Base-by-base conservation (phyloP, 495 filamentous ascomycete genomes). In the Emericellopsis terricola region DNA sequence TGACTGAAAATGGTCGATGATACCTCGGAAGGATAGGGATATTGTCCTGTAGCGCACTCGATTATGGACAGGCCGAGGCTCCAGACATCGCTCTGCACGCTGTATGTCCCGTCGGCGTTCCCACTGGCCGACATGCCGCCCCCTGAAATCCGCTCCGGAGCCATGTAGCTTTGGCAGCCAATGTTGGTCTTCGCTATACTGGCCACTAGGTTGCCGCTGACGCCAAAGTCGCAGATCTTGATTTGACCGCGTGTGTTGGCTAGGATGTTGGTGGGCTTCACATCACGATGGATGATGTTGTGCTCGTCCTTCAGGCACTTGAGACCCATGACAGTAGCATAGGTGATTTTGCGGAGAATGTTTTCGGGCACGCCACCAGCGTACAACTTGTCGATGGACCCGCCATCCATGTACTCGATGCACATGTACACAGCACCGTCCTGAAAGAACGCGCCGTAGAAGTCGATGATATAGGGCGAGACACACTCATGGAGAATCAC, bases 181-280 rank as follows among this genome's bases (percentile, higher is more conserved):
- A 99, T 99, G 50, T 99, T 99, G 15, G 89, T 99, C 56, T 93
- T 94, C 15, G 89, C 89, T 42, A 96, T 94, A 57, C 83, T 92
- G 3, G 89, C 86, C 15, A 99, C 89, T 9, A 99, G 57, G 46
- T 99, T 99, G 23, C 89, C 89, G 33, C 81, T 89, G 8, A 99
- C 89, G 45, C 89, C 89, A 49, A 99, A 99, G 55, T 99, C 89
- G 56, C 89, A 99, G 32, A 99, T 92, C 55, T 99, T 99, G 54
- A 96, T 64, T 47, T 96, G 85, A 2, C 89, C 89, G 30, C 69
- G 64, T 10, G 73, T 80, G 54, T 94, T 96, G 48, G 83, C 72
- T 19, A 99, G 63, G 35, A 99, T 94, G 43, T 99, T 99, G 13
- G 89, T 99, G 11, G 89, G 89, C 50, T 99, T 99, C 38, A 99